Evolutionary conservation across 306 rosid genomes (phyloP).

Genomic region (Cyclanthera cordifolia): DNA sequence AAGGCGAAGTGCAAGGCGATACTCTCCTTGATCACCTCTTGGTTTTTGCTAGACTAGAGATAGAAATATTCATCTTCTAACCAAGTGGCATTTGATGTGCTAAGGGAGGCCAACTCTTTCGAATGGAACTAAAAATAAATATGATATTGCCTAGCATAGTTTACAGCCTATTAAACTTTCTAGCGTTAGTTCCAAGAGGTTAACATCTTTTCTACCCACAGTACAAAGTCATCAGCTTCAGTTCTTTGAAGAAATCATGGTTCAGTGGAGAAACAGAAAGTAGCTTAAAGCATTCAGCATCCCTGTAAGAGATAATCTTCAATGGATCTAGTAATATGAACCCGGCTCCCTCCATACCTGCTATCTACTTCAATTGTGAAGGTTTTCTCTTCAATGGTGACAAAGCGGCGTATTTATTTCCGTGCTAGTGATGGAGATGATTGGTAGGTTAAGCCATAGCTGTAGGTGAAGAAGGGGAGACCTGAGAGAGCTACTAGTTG

Average conservation of each 20-base stretch:
- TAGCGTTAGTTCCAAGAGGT: neutral
- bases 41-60: neutral
- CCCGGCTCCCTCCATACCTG: neutral
- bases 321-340: neutral
- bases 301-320: too few species aligned
- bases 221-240: neutral
- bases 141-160: neutral
- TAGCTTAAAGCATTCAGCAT: too few species aligned
- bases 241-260: neutral
- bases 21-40: too few species aligned
- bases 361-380: neutral
- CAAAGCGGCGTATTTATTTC: neutral
- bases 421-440: neutral
- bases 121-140: neutral
- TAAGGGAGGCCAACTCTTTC: neutral
- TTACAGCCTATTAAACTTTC: neutral
- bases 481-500: neutral
- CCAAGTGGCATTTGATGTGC: neutral
- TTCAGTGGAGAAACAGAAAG: neutral
- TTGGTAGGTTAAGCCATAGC: neutral
- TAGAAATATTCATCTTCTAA: neutral
- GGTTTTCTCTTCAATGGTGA: neutral
- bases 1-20: too few species aligned
- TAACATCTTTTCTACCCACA: neutral
- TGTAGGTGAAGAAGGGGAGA: slow-evolving; percentile 2